Evolutionary conservation across 2,329 filamentous ascomycete species (phyloP), one percentile per base, ranked within the genome.

Genomic region (Curvularia verruculosa): DNA sequence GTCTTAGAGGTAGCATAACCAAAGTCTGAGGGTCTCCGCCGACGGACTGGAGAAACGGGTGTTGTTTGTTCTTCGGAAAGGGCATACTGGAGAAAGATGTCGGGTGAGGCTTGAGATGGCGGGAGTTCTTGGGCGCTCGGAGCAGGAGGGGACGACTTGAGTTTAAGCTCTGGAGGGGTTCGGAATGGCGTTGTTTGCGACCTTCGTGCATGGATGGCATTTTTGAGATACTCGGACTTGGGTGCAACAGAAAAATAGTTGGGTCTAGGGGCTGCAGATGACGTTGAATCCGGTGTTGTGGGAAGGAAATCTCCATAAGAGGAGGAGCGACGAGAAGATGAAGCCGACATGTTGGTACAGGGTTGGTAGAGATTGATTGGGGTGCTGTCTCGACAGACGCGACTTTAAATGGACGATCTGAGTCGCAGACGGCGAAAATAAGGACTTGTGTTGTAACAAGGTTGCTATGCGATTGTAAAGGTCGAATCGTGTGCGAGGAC

Each of bases 151-250:
- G 59, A 37, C 10, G 60, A 49, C 15, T 52, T 29, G n/a, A 49
- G n/a, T 40, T 59, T 52, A 21, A 21, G 40, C 18, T 64, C 57
- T 5, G 50, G 45, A 19, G 61, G 55, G 5, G 62, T 45, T 7
- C 64, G 55, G 5, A 55, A 60, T 10, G 66, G 58, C 7, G 68
- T 61, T 4, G 61, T 49, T 29, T 72, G 68, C 6, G 69, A 69
- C 51, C 72, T 61, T 26, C 67, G 64, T 5, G 68, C 71, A n/a
- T 75, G 61, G 6, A 76, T 65, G 15, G 70, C 72, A 59, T 68
- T 63, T 34, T 72, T 68, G 49, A 76, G 58, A 51, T 67, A 72
- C 48, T 75, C 72, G 5, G 70, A 72, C 49, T 70, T 74, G n/a
- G 74, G 73, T 28, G 68, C 68, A 18, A 70, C 59, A 34, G 65